Conservation (phyloP, 192 early-diverging fungal species). For the Rhizophagus sp. region DNA sequence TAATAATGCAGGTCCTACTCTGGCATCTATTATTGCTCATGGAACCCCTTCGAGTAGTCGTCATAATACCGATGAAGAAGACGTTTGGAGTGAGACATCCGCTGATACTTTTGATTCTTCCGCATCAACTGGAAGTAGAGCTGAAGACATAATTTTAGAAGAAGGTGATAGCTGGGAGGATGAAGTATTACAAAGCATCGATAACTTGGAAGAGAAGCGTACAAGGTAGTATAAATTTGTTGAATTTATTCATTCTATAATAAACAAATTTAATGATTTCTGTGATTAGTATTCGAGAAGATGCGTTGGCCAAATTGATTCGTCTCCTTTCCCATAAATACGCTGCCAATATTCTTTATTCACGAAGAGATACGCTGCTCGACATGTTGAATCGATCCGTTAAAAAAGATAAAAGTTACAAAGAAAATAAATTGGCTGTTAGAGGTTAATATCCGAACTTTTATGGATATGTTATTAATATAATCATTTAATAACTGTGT, state of each 20-base stretch:
- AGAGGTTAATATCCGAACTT: slow-evolving; percentile 31
- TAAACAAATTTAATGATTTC: background rate
- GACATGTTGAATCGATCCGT: slow-evolving; percentile 57
- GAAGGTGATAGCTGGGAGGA: slow-evolving; percentile 41
- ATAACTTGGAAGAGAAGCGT: slow-evolving; percentile 52
- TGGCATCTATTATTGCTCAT: background rate
- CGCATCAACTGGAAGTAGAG: background rate
- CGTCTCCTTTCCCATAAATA: slow-evolving; percentile 53
- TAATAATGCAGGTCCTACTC: background rate
- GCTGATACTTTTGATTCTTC: slow-evolving; percentile 28
- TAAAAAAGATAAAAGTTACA: slow-evolving; percentile 40
- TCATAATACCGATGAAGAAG: slow-evolving; percentile 28
- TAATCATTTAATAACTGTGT: background rate
- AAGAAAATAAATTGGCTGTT: slow-evolving; percentile 47
- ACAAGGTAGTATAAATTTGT: slow-evolving; percentile 45
- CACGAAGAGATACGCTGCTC: slow-evolving; percentile 52
- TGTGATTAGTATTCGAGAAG: slow-evolving; percentile 54
- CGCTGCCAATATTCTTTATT: slow-evolving; percentile 53
- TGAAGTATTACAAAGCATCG: slow-evolving; percentile 51
- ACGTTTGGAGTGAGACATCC: slow-evolving; percentile 28
- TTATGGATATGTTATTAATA: background rate
- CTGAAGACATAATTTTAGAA: background rate
- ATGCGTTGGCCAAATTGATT: slow-evolving; percentile 50
- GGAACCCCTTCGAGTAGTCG: slow-evolving; percentile 11
- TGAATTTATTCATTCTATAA: background rate